phyloP scores from a whole-genome alignment of 306 rosid species.

The Prosopis cineraria region DNA sequence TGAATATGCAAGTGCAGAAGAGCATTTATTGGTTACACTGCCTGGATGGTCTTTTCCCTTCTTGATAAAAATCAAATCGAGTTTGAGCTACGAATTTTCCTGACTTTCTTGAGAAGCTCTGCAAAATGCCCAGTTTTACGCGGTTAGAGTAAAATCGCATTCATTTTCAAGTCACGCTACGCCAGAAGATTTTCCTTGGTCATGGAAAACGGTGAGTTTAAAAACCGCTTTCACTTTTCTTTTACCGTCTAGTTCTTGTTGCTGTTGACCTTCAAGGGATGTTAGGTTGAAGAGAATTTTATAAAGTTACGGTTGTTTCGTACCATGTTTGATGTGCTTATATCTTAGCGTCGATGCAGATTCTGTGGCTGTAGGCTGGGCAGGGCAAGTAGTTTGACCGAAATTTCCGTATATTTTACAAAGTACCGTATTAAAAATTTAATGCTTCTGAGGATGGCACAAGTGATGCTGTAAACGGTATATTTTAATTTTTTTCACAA shows the following conservation, averaged over 20 bases:
- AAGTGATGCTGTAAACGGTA: too few species aligned
- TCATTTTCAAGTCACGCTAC: neutral
- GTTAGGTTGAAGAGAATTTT: neutral
- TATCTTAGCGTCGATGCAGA: neutral
- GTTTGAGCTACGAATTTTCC: constrained; percentile 9
- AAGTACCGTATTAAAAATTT: too few species aligned
- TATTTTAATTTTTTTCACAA: neutral
- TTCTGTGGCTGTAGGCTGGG: too few species aligned
- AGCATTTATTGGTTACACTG: constrained; percentile 27
- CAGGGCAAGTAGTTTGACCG: neutral
- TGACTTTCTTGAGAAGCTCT: neutral
- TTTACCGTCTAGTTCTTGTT: neutral
- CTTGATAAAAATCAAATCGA: neutral
- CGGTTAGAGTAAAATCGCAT: neutral
- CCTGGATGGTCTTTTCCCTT: constrained; percentile 26
- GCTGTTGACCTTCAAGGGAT: neutral
- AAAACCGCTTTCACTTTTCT: too few species aligned
- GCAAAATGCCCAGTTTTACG: neutral
- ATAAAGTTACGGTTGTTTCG: neutral
- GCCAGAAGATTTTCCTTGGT: neutral
- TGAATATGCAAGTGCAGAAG: constrained; percentile 22
- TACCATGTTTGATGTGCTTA: neutral
- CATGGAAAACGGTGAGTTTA: too few species aligned
- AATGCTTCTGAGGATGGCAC: too few species aligned
- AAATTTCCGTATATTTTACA: neutral